Conservation (phyloP, 148 eudicot species). For the Fagopyrum esculentum region DNA sequence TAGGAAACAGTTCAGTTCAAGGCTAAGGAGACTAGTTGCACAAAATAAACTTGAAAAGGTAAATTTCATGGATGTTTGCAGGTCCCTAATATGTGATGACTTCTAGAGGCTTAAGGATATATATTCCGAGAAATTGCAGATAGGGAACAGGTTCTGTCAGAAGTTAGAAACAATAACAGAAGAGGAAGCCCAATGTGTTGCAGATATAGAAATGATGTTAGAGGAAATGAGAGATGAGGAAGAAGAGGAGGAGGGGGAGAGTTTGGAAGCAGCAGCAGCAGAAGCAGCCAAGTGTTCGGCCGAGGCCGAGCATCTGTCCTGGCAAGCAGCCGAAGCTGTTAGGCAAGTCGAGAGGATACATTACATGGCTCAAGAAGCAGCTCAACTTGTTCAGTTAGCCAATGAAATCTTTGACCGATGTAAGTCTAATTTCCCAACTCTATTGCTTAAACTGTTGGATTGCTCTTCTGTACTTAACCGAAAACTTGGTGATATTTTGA, state of each 20-base stretch:
- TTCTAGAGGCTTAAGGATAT: too few species aligned
- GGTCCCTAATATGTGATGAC: too few species aligned
- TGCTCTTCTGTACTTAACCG: too few species aligned
- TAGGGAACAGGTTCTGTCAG: too few species aligned
- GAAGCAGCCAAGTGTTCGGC: slow-evolving; percentile 60
- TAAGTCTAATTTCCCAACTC: slow-evolving; percentile 18
- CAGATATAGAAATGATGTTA: too few species aligned
- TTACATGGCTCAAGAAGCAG: slow-evolving; percentile 62
- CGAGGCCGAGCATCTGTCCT: slow-evolving; percentile 66
- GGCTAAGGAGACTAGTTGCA: slow-evolving; percentile 63
- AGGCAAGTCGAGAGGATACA: slow-evolving; percentile 66
- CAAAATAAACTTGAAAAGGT: slow-evolving; percentile 77
- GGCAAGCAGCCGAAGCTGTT: slow-evolving; percentile 61
- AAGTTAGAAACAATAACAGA: too few species aligned
- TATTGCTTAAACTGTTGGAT: too few species aligned
- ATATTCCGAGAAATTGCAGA: too few species aligned
- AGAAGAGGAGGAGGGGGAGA: background rate
- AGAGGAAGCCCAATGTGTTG: too few species aligned
- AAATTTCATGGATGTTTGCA: slow-evolving; percentile 7
- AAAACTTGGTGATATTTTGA: too few species aligned
- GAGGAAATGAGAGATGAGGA: too few species aligned
- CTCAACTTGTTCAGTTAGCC: slow-evolving; percentile 46
- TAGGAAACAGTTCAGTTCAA: slow-evolving; percentile 57
- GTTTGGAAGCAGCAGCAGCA: slow-evolving; percentile 39
- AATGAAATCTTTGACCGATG: slow-evolving; percentile 54